phyloP scores from a whole-genome alignment of 202 grass and related monocot species.

The Musa balbisiana region DNA sequence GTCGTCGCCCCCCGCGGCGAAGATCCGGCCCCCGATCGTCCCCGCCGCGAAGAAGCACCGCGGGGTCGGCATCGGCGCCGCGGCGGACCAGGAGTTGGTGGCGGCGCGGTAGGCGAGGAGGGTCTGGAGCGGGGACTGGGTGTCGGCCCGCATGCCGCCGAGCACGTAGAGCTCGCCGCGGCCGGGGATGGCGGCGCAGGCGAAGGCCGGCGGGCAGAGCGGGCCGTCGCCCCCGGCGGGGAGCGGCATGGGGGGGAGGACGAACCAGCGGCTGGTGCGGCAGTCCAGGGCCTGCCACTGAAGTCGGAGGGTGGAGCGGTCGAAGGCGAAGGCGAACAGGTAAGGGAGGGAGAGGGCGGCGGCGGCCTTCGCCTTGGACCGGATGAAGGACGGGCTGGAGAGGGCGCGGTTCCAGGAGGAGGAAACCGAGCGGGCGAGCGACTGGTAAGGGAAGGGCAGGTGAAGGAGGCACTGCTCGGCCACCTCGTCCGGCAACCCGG shows the following conservation, averaged over 20 bases:
- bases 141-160: constrained; percentile 27
- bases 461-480: constrained; percentile 97
- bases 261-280: constrained; percentile 49
- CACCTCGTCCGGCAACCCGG: constrained; percentile 81
- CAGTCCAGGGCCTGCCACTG: constrained; percentile 91
- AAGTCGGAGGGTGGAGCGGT: constrained; percentile 56
- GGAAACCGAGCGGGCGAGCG: constrained; percentile 79
- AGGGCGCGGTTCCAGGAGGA: constrained; percentile 75
- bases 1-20: constrained; percentile 36
- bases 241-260: constrained; percentile 60
- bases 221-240: not conserved
- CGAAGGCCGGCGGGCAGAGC: constrained; percentile 45
- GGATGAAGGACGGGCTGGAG: constrained; percentile 35
- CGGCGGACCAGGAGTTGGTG: constrained; percentile 25
- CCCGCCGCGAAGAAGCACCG: constrained; percentile 25
- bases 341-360: constrained; percentile 43
- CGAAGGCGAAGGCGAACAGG: constrained; percentile 79
- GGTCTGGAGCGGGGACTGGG: constrained; percentile 17
- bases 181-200: constrained; percentile 44
- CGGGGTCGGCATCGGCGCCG: constrained; percentile 16
- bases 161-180: constrained; percentile 90
- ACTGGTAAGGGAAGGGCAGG: constrained; percentile 89
- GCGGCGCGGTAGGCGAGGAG: constrained; percentile 22
- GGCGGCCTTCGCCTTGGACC: not conserved
- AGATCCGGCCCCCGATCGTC: constrained; percentile 20